Base-by-base conservation (phyloP, 768 basidiomycete genomes). In the Tulasnella sp. region DNA sequence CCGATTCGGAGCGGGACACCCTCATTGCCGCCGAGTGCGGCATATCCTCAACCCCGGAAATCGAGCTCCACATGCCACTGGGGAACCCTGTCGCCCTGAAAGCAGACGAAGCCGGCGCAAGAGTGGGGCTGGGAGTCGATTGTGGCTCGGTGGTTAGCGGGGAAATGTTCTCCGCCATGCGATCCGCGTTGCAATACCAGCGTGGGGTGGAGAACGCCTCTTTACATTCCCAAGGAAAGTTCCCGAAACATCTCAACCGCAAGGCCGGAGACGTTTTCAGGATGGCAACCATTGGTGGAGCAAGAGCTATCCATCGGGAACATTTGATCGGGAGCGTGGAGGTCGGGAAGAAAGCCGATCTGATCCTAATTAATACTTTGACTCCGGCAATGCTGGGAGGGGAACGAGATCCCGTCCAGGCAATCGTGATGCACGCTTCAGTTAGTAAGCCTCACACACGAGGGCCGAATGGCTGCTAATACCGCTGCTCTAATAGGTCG, bases 301-400 rank as follows among this genome's bases (percentile, higher is more conserved):
- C 77, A n/a, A 69, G 45, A 64, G 77, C 77, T 3, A 75, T 78
- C 31, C 74, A 58, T 9, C 64, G 74, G 6, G 77, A 78, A 58
- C 29, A 67, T n/a, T 58, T 71, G 31, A 78, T 78, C 22, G 77
- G 77, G 17, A 71, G 74, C 39, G 38, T 78, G 5, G 77, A 78
- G 58, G 77, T 78, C 17, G 77, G 77, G 14, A 78, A 78, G 74
- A 70, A 52, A 54, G 77, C 77, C 5, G 74, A 78, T 52, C 36
- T 78, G 36, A 25, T 75, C 19, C 31, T 78, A n/a, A 31, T 78
- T 36, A 67, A 78, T 12, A 69, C 69, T 34, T 31, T 71, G n/a
- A 42, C 75, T 25, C 75, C 75, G 0, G 40, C 39, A 14, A 76
- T 76, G 75, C 67, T 76, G n/a, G 75, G 75, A 29, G 64, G 37